Evolutionary conservation across 2,329 filamentous ascomycete species (phyloP), one percentile per base, ranked within the genome.

Genomic region (Coniella lustricola): DNA sequence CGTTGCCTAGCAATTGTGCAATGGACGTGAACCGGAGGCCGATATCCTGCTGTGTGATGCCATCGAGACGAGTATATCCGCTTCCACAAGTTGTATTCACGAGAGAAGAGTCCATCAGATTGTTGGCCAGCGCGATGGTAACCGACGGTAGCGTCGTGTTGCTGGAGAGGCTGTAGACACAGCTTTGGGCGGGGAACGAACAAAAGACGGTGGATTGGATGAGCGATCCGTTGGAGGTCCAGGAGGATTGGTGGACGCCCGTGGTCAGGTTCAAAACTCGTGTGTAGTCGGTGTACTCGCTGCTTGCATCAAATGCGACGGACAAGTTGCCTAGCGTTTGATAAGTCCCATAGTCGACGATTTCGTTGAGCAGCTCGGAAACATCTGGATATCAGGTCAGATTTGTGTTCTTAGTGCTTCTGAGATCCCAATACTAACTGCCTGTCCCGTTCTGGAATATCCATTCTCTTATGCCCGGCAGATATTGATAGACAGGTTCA

Each of bases 391-490:
- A 14, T 3, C 8, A 49, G 2, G 7, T 49, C 29, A 49, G 40
- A 31, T 21, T 13, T 7, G 3, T 3, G 16, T 3, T 10, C 14
- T 4, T 16, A 31, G 7, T 13, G 12, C 8, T 7, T 3, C 8
- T 10, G n/a, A 17, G 9, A 29, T 2, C 2, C n/a, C 3, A 16
- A 4, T n/a, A 33, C 53, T 57, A 61, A 62, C 68, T 68, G n/a
- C 73, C 73, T 0, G 67, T 74, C 5, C 71, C 71, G 44, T 75
- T 72, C 16, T 67, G 56, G 38, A 74, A 76, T 14, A 76, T 75
- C 52, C 57, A 64, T 3, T 69, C 60, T n/a, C 72, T 62, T 4
- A 75, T 73, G 0, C 62, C 66, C 1, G 65, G 61, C 0, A 76
- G 52, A 25, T 62, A 62, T 5, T 61, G 52, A 2, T 63, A 62